phyloP scores from a whole-genome alignment of 2,329 filamentous ascomycete species.

The Colletotrichum filicis region DNA sequence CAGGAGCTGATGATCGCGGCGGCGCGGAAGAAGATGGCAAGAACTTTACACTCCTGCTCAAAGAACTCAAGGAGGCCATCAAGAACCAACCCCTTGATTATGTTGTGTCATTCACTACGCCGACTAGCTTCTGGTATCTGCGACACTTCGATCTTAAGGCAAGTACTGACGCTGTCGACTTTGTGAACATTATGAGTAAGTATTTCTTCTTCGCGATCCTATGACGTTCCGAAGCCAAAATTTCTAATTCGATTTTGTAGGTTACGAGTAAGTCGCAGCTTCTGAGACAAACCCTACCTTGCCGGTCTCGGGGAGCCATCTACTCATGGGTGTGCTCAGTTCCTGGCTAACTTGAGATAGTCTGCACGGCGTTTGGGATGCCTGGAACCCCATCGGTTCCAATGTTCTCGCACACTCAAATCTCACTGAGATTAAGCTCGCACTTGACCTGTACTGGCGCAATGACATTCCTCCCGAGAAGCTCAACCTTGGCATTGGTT shows the following conservation, averaged over 20 bases:
- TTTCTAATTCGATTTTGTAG: too few species aligned
- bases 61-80: slow-evolving; percentile 26
- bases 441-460: background rate
- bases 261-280: too few species aligned
- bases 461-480: slow-evolving; percentile 48
- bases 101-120: too few species aligned
- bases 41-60: slow-evolving; percentile 43
- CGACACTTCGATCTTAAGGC: too few species aligned
- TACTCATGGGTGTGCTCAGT: too few species aligned
- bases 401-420: slow-evolving; percentile 16
- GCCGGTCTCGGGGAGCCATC: slow-evolving; percentile 30
- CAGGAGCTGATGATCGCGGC: slow-evolving; percentile 48
- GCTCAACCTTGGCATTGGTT: slow-evolving; percentile 43
- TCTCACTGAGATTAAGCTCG: slow-evolving; percentile 23
- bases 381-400: slow-evolving; percentile 26
- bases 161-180: too few species aligned
- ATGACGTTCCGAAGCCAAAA: too few species aligned
- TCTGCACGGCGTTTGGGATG: slow-evolving; percentile 41
- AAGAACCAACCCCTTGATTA: too few species aligned
- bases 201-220: too few species aligned
- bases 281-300: background rate
- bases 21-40: slow-evolving; percentile 48
- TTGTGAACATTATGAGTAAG: too few species aligned
- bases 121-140: too few species aligned
- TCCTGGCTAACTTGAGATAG: background rate